These are phyloP conservation scores for Trypanosoma mega DNA, from an alignment of 208 protist species.

Conservation along the genomic window DNA sequence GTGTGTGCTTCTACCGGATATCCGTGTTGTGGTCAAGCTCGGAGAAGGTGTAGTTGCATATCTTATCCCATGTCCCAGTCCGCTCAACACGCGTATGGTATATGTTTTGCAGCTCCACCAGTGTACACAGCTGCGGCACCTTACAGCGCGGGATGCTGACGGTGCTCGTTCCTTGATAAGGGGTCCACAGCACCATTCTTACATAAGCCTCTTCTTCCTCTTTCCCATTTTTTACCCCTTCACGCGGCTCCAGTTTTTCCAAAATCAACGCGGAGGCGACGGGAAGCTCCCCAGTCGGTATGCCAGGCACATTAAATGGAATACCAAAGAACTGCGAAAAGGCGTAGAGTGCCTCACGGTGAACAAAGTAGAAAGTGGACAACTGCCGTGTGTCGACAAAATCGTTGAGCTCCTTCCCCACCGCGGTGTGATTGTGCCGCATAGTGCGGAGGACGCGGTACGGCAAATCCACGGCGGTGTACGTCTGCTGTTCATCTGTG, in stretches of 20 bases:
- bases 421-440: constrained; percentile 42
- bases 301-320: constrained; percentile 54
- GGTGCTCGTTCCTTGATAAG: constrained; percentile 58
- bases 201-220: constrained; percentile 37
- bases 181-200: constrained; percentile 63
- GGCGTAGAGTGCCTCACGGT: constrained; percentile 85
- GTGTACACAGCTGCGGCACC: constrained; percentile 70
- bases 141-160: constrained; percentile 51
- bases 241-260: constrained; percentile 58
- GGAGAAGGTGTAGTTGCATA: constrained; percentile 65
- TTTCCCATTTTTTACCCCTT: constrained; percentile 35
- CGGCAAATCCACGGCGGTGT: constrained; percentile 79
- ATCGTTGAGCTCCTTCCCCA: constrained; percentile 49
- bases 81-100: constrained; percentile 52
- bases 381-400: constrained; percentile 67
- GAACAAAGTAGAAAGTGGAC: constrained; percentile 76
- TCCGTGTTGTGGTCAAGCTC: constrained; percentile 81
- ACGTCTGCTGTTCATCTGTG: constrained; percentile 85
- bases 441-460: constrained; percentile 49
- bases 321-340: constrained; percentile 83
- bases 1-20: constrained; percentile 81
- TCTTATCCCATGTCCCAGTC: constrained; percentile 68
- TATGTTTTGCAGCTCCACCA: constrained; percentile 61
- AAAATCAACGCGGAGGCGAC: constrained; percentile 70
- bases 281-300: constrained; percentile 69